Base-by-base conservation (phyloP, 768 basidiomycete genomes). In the Kwoniella pini region DNA sequence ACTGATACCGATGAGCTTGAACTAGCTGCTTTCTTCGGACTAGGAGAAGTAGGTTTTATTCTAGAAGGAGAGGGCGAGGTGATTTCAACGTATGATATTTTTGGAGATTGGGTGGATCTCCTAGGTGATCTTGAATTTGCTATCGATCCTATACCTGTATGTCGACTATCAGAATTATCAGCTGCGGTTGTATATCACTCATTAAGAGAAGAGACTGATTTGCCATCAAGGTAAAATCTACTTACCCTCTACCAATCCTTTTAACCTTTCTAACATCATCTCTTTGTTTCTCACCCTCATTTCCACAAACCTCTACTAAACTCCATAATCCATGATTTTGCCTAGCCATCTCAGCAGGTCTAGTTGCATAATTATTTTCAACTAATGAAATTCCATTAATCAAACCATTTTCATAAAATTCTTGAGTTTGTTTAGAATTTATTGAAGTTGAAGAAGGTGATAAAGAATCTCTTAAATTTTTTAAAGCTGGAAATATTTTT, bases 271-370 rank as follows among this genome's bases (percentile, higher is more conserved):
- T 44, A 15, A 30, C 52, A 30, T 36, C 39, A 10, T 62, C 57
- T 13, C n/a, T n/a, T 46, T 24, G 13, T 19, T 26, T 9, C 49
- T 66, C 68, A 26, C 51, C 46, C 44, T 45, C 68, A 28, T 38
- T 38, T 28, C 67, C 69, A 24, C 57, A 48, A 5, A 60, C 62
- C 44, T 70, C 69, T 11, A 46, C 33, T 26, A 65, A 28, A 21
- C 36, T 45, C 26, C 65, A 57, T 22, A 67, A 40, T 9, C 51
- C 46, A 30, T 55, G 57, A 24, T 40, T 38, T 27, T 46, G 48
- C 13, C 40, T 39, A 27, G 44, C 59, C 17, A 36, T 30, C n/a
- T 49, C 59, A 1, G 64, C 64, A 17, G 64, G 64, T 49, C 55
- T 38, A 26, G 58, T 61, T 17, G 64, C 54, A 43, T 56, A 61